Evolutionary conservation across 139 green algal genomes (phyloP).

Genomic region (Micractinium sp.): DNA sequence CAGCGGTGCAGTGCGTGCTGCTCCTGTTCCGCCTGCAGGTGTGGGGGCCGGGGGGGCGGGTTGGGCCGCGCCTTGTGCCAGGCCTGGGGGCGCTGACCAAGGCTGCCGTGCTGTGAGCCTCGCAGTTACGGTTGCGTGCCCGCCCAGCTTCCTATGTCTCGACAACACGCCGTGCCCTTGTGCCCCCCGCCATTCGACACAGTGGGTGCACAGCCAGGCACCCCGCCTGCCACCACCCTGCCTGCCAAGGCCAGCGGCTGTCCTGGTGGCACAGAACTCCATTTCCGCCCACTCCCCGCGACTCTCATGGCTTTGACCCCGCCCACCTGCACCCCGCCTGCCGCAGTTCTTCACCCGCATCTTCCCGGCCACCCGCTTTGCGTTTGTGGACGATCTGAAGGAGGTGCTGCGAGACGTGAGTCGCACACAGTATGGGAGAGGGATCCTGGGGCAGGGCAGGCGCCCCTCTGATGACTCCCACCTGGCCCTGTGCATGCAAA

Average conservation of each 20-base stretch:
- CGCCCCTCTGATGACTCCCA: too few species aligned
- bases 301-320: neutral
- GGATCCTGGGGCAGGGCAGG: too few species aligned
- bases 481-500: too few species aligned
- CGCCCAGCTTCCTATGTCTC: too few species aligned
- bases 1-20: conserved; percentile 59
- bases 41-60: neutral
- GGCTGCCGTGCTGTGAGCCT: too few species aligned
- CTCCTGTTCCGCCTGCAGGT: conserved; percentile 46
- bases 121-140: too few species aligned
- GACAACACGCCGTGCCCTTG: too few species aligned
- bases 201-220: neutral
- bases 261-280: neutral
- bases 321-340: neutral
- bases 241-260: neutral
- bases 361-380: conserved; percentile 51
- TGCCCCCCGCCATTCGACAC: neutral
- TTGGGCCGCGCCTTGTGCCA: too few species aligned
- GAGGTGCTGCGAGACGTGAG: neutral
- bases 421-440: neutral
- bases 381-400: conserved; percentile 46
- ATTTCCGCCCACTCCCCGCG: neutral
- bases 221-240: neutral
- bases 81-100: too few species aligned
- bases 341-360: conserved; percentile 50